Conservation (phyloP, 2,329 filamentous ascomycete genomes). For the Scedosporium aurantiacum region DNA sequence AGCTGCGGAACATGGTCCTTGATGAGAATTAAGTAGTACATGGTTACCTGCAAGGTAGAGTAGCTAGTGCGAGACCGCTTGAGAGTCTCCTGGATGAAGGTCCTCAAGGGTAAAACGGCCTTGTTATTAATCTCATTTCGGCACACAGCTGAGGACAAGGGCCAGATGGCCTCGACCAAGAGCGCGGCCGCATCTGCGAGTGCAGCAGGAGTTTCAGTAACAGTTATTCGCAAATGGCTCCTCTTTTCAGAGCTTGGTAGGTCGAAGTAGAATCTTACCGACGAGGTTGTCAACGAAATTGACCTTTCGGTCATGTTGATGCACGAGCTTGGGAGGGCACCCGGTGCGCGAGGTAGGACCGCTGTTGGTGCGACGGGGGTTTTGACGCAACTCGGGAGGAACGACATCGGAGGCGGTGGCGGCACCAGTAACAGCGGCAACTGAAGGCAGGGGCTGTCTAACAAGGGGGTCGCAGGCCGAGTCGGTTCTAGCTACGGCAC, state of each 20-base stretch:
- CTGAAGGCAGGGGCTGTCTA: slow-evolving; percentile 14
- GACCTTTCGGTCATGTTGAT: slow-evolving; percentile 84
- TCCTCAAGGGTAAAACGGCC: slow-evolving; percentile 77
- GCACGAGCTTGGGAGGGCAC: slow-evolving; percentile 63
- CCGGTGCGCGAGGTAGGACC: slow-evolving; percentile 18
- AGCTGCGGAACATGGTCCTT: slow-evolving; percentile 76
- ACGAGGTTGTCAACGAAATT: slow-evolving; percentile 95
- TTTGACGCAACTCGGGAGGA: slow-evolving; percentile 52
- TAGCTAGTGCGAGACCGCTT: slow-evolving; percentile 93
- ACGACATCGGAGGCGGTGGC: slow-evolving; percentile 29
- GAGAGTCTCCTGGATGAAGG: slow-evolving; percentile 95
- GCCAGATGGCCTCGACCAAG: slow-evolving; percentile 97
- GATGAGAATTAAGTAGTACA: slow-evolving; percentile 93
- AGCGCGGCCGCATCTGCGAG: slow-evolving; percentile 86
- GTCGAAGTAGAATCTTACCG: slow-evolving; percentile 56
- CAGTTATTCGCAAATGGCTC: not conserved
- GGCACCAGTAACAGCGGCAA: not conserved
- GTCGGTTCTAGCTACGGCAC: not conserved
- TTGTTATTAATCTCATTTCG: slow-evolving; percentile 62
- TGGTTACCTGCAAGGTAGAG: slow-evolving; percentile 88
- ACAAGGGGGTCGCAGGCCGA: not conserved
- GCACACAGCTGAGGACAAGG: slow-evolving; percentile 70
- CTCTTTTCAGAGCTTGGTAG: not conserved
- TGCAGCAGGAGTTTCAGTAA: slow-evolving; percentile 12
- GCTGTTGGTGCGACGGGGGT: slow-evolving; percentile 46